Evolutionary conservation across 2,329 filamentous ascomycete genomes (phyloP).

Genomic region (Lachnellula occidentalis): DNA sequence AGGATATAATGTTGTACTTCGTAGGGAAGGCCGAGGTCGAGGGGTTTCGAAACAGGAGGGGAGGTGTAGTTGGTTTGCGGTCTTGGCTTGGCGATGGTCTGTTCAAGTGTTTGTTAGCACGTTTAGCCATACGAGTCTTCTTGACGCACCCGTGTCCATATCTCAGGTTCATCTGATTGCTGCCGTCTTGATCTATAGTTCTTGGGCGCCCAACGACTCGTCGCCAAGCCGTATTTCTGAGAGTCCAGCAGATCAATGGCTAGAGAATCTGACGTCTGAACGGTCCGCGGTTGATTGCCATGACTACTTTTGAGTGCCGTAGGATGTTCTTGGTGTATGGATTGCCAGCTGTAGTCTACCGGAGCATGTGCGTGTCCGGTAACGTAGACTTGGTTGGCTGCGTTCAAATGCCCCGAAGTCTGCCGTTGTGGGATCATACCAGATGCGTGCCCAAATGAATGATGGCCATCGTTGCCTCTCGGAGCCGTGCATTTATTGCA

Average conservation of each 20-base stretch:
- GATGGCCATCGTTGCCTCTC: neutral
- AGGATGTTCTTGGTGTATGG: neutral
- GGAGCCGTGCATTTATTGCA: neutral
- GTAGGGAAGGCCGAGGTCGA: constrained; percentile 29
- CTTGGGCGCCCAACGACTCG: constrained; percentile 26
- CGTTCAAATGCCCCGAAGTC: neutral
- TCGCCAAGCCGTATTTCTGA: constrained; percentile 12
- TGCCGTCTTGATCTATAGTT: neutral
- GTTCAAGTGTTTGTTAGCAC: neutral
- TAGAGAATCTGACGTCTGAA: neutral
- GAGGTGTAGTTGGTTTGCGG: neutral
- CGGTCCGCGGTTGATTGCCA: neutral
- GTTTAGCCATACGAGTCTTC: neutral
- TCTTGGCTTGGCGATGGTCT: neutral
- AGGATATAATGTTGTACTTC: constrained; percentile 32
- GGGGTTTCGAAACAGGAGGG: constrained; percentile 1
- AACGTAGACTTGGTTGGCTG: neutral
- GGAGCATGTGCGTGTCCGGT: too few species aligned
- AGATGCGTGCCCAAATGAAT: neutral
- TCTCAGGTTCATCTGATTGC: constrained; percentile 2
- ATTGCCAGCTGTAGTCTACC: neutral
- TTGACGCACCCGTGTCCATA: constrained; percentile 23
- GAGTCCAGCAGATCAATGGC: neutral
- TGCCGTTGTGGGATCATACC: neutral
- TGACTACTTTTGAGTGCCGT: neutral